Base-by-base conservation (phyloP, 2,329 filamentous ascomycete species). In the Hypocreales sp. region DNA sequence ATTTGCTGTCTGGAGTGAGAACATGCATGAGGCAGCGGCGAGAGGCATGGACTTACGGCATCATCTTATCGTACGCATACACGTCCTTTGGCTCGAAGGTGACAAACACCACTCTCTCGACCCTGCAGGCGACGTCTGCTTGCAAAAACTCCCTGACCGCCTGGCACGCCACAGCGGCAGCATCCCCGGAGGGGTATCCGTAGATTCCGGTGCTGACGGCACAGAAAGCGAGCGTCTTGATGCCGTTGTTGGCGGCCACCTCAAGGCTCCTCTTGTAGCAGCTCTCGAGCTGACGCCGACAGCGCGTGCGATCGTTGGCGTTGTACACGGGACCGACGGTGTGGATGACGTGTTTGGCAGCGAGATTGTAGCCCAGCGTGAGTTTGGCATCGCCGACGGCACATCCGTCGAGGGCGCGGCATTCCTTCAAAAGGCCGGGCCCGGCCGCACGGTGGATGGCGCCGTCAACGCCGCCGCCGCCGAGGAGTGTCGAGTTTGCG, bases 121-220 rank as follows among this genome's bases (percentile, higher is more conserved):
- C 49, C 40, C 44, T 31, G 2, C 58, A 60, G 9, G 18, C 13
- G 23, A 25, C 57, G 5, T 57, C 40, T 5, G 52, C 46, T 12
- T 63, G 58, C n/a, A 77, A 41, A 34, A 71, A 76, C 20, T 53
- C 45, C 29, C 64, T 60, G 8, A 75, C 64, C 1, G 67, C 51
- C 18, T 64, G 57, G 28, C 79, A 63, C 2, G 83, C 90, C 8
- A 77, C 64, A n/a, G 60, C 49, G 0, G 83, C 82, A 1, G 87
- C 90, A 22, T 74, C 65, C 1, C 46, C 36, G 40, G 71, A 79
- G 0, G 87, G 87, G 46, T 92, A 95, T 1, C 82, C 82, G 46
- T 93, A 95, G 2, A 93, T 51, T 1, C 87, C 90, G 1, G 87
- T 94, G 45, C 84, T 92, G 33, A 95, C 65, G 13, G 72, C 77